Evolutionary conservation across 331 rosid genomes (phyloP).

Genomic region (Dryas integrifolia): DNA sequence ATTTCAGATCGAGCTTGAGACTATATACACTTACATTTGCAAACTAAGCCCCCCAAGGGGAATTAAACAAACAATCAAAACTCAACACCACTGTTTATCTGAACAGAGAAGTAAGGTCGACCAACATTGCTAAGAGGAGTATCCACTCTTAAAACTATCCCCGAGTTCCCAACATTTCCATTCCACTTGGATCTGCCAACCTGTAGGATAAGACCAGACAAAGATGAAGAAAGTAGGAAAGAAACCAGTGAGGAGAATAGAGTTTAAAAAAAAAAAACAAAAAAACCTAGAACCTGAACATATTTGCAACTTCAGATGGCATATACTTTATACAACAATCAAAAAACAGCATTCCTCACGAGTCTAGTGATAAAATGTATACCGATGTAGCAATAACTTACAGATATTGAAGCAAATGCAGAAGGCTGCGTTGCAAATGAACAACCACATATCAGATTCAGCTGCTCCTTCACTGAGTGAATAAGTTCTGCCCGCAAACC

Average conservation of each 20-base stretch:
- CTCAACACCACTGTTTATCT: constrained; percentile 84
- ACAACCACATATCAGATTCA: constrained; percentile 74
- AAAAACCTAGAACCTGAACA: not conserved
- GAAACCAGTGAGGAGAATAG: not conserved
- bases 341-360: not conserved
- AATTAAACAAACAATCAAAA: constrained; percentile 38
- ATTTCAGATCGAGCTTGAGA: constrained; percentile 30
- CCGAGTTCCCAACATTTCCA: constrained; percentile 87
- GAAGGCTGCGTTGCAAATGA: constrained; percentile 72
- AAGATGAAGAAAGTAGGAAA: not conserved
- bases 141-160: constrained; percentile 75
- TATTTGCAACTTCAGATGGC: not conserved
- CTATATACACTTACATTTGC: constrained; percentile 46
- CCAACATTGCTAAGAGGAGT: constrained; percentile 65
- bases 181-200: constrained; percentile 97
- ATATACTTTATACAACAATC: not conserved
- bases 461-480: constrained; percentile 75
- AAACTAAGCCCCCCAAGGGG: constrained; percentile 13
- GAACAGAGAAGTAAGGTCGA: constrained; percentile 76
- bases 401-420: constrained; percentile 83
- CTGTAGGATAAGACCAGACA: constrained; percentile 40
- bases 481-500: constrained; percentile 82
- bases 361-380: not conserved
- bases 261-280: not conserved
- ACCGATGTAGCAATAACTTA: constrained; percentile 43